Evolutionary conservation across 495 filamentous ascomycete genomes (phyloP), one percentile per base, ranked within the genome.

Genomic region (Hypoxylon cercidicola): DNA sequence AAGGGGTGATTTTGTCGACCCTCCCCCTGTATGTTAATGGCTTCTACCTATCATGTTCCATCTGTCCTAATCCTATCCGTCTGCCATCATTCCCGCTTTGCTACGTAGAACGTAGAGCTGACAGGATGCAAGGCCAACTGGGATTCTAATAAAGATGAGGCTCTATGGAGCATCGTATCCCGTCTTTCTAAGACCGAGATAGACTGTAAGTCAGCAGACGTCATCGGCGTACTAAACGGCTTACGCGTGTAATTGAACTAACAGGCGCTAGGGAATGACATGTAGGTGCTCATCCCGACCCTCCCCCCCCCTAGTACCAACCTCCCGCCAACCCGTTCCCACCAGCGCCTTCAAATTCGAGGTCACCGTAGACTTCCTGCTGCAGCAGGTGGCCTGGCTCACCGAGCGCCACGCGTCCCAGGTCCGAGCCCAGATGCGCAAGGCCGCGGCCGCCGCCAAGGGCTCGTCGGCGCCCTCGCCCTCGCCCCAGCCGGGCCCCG

Each of bases 381-480:
- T 97, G 4, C 93, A 97, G 73, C 92, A 98, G 74, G 92, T 92
- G 61, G 92, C 92, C 77, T 97, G 93, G 89, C 87, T 97, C 1
- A 96, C 96, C 69, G 93, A 99, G 77, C 86, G 90, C 41, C 92
- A 98, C 75, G 81, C 96, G 6, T 89, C 89, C 0, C 90, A 97
- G 73, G 90, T 97, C 34, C 87, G 91, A 65, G 92, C 91, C 6
- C 93, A 97, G 78, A 93, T 99, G 85, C 85, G 89, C 48, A 94
- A 88, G 76, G 88, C 90, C 25, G 57, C 64, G 3, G 71, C 79
- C 3, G 74, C 75, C 6, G 66, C 75, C 15, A 83, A 80, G 25
- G 83, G 84, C 55, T 81, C 81, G 15, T 66, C 75, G 18, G 79
- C 80, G 7, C 81, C 81, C 0, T 83, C 80, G n/a, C 82, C 83